A percentile compares a stretch with the other conserved stretches of the same genome.
Evolutionary conservation across 2,329 filamentous ascomycete genomes (phyloP).

Genomic region (Hypomyces rosellus): DNA sequence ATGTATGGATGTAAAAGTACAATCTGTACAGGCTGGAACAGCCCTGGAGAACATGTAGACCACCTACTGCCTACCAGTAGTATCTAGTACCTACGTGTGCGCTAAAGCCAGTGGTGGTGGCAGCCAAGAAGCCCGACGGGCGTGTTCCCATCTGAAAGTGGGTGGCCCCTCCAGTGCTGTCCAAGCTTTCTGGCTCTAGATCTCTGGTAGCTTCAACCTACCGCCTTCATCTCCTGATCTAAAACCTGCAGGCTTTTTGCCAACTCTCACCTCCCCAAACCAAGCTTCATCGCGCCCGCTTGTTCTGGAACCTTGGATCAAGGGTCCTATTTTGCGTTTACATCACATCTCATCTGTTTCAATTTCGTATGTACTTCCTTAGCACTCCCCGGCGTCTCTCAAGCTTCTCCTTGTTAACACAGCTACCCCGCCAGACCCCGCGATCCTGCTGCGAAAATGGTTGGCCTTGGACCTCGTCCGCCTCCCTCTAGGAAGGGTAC

Average conservation of each 20-base stretch:
- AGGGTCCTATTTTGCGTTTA: no score
- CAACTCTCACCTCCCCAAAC: background rate
- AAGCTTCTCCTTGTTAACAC: conserved; percentile 3
- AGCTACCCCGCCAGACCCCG: conserved; percentile 33
- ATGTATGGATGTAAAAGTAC: no score
- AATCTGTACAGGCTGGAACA: no score
- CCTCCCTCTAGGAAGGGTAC: conserved; percentile 59
- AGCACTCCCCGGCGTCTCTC: no score
- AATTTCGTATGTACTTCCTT: background rate
- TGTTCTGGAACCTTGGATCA: background rate
- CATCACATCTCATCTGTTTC: background rate
- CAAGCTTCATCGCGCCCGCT: background rate
- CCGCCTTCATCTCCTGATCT: conserved; percentile 1
- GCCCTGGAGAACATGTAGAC: no score
- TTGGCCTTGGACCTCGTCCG: conserved; percentile 45
- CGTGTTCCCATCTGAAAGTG: no score
- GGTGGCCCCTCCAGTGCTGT: no score
- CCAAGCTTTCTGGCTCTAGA: background rate
- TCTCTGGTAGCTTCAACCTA: conserved; percentile 7
- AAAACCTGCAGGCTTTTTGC: no score
- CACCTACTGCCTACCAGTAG: no score
- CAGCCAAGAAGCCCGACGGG: background rate
- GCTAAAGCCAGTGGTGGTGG: no score
- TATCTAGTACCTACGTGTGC: no score
- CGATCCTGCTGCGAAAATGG: conserved; percentile 37